Evolutionary conservation across 257 asterid genomes (phyloP).

Genomic region (Solanum acaule): DNA sequence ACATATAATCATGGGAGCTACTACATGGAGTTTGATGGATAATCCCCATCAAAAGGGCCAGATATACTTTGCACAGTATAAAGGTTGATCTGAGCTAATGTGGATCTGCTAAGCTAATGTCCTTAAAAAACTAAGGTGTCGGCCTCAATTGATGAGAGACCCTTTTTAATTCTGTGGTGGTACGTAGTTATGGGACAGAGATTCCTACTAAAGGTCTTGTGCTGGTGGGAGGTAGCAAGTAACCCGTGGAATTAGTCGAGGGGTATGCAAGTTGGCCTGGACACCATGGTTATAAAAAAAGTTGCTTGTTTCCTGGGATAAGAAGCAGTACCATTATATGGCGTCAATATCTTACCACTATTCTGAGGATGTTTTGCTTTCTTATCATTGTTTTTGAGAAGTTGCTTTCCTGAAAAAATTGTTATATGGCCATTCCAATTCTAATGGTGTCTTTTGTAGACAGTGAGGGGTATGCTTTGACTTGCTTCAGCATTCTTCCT

Average conservation of each 20-base stretch:
- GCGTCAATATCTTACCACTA: background rate
- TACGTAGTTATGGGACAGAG: background rate
- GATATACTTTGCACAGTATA: background rate
- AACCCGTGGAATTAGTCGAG: background rate
- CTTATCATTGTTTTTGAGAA: background rate
- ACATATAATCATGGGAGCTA: background rate
- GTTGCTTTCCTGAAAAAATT: background rate
- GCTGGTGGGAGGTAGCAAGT: background rate
- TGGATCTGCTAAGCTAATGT: background rate
- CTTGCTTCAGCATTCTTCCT: conserved; percentile 11
- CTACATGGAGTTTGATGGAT: background rate
- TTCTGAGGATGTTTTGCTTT: background rate
- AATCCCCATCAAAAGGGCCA: background rate
- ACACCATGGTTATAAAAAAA: background rate
- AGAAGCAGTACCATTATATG: background rate
- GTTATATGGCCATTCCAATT: background rate
- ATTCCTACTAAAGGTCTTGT: background rate
- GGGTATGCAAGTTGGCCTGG: background rate
- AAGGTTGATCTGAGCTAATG: background rate
- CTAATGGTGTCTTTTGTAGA: conserved; percentile 13
- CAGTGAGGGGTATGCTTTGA: conserved; percentile 10
- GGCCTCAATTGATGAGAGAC: background rate
- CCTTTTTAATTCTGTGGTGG: background rate
- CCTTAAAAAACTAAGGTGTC: background rate
- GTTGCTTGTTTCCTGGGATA: background rate